Evolutionary conservation across 2,329 filamentous ascomycete species (phyloP).

Genomic region (Xylariaceae sp.): DNA sequence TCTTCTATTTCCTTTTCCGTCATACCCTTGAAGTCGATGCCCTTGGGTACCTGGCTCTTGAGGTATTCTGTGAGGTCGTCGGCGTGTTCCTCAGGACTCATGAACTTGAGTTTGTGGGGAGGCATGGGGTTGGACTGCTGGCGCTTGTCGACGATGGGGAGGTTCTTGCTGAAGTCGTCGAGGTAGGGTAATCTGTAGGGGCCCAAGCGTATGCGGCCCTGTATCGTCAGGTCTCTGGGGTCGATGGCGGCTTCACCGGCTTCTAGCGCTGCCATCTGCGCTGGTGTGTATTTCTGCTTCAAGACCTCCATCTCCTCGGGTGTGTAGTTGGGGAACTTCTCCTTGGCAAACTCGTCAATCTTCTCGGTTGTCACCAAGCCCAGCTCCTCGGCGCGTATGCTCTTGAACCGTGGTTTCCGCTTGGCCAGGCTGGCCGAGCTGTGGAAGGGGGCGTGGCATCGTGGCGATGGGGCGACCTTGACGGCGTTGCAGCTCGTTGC

Average conservation of each 20-base stretch:
- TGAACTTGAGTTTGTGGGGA: conserved; percentile 56
- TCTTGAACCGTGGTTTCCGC: conserved; percentile 48
- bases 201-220: conserved; percentile 69
- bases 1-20: conserved; percentile 44
- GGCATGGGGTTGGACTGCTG: conserved; percentile 47
- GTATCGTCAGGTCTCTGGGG: conserved; percentile 67
- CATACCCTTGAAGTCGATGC: conserved; percentile 45
- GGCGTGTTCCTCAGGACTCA: conserved; percentile 57
- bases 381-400: conserved; percentile 48
- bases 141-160: conserved; percentile 73
- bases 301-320: conserved; percentile 61
- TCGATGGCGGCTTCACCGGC: conserved; percentile 76
- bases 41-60: conserved; percentile 39
- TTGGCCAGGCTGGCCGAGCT: conserved; percentile 45
- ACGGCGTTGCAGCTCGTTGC: conserved; percentile 20
- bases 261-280: conserved; percentile 77
- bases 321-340: conserved; percentile 61
- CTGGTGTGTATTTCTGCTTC: conserved; percentile 66
- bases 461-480: conserved; percentile 12
- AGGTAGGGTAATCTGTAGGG: conserved; percentile 70
- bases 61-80: conserved; percentile 53
- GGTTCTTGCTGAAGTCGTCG: conserved; percentile 75
- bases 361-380: conserved; percentile 44
- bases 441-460: conserved; percentile 45
- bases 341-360: conserved; percentile 41